Percentiles rank a stretch among this genome's conserved stretches.
Evolutionary conservation across 2,329 filamentous ascomycete species (phyloP).

Genomic region (Phialocephala sp.): DNA sequence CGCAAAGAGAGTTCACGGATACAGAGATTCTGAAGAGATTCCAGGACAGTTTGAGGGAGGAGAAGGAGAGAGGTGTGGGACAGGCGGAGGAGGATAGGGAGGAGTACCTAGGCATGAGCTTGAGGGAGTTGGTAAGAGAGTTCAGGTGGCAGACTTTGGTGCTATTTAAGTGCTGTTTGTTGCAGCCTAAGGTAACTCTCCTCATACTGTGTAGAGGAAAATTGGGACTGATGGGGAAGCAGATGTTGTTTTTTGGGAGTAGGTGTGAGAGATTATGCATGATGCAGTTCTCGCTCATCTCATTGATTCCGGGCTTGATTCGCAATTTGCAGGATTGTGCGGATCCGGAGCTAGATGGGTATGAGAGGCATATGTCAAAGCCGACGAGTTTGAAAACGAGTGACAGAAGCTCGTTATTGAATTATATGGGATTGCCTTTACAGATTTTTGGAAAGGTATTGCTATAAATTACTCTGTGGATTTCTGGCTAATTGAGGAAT

Average conservation of each 20-base stretch:
- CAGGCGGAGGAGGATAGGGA: conserved; percentile 74
- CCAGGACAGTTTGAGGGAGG: conserved; percentile 81
- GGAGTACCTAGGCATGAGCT: conserved; percentile 85
- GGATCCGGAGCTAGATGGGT: conserved; percentile 87
- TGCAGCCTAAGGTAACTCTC: conserved; percentile 83
- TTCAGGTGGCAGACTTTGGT: conserved; percentile 95
- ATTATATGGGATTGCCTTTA: conserved; percentile 92
- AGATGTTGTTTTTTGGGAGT: conserved; percentile 75
- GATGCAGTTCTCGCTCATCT: conserved; percentile 97
- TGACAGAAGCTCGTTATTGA: conserved; percentile 85
- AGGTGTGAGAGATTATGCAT: conserved; percentile 95
- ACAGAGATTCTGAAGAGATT: conserved; percentile 89
- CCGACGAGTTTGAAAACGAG: conserved; percentile 89
- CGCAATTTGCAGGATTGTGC: conserved; percentile 93
- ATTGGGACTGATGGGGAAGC: background rate
- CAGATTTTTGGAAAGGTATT: conserved; percentile 90
- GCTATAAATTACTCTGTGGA: background rate
- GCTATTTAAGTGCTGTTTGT: conserved; percentile 87
- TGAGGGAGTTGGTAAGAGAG: conserved; percentile 90
- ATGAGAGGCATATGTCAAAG: conserved; percentile 75
- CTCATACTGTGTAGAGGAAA: background rate
- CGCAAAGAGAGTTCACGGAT: conserved; percentile 90
- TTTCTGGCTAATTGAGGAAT: conserved; percentile 22
- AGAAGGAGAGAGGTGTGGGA: conserved; percentile 66
- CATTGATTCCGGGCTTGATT: conserved; percentile 90